These are phyloP conservation scores for Phylloporus arenicola DNA, from an alignment of 768 basidiomycete species.

Conservation along the genomic window DNA sequence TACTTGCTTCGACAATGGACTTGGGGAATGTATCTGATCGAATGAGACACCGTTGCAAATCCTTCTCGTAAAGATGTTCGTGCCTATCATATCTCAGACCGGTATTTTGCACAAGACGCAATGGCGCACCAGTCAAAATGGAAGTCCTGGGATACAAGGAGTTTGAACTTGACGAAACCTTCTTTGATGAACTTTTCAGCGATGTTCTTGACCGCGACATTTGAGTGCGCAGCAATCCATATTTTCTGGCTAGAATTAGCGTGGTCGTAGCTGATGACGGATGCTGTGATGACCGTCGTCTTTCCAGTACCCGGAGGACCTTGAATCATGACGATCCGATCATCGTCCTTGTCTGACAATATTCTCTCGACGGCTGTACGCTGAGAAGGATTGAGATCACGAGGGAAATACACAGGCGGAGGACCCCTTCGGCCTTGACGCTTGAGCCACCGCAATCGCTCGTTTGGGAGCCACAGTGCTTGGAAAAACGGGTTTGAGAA, in stretches of 20 bases:
- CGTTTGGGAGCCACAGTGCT: slow-evolving; percentile 24
- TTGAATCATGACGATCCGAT: slow-evolving; percentile 26
- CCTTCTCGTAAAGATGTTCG: slow-evolving; percentile 45
- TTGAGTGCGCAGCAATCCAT: slow-evolving; percentile 45
- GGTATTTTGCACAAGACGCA: background rate
- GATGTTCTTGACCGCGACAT: slow-evolving; percentile 51
- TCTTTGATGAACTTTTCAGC: slow-evolving; percentile 38
- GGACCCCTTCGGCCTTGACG: background rate
- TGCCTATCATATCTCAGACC: slow-evolving; percentile 34
- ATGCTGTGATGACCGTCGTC: slow-evolving; percentile 39
- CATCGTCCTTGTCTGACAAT: slow-evolving; percentile 18
- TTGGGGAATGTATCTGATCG: slow-evolving; percentile 29
- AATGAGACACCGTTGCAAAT: slow-evolving; percentile 33
- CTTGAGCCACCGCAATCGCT: slow-evolving; percentile 14
- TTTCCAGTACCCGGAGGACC: slow-evolving; percentile 43
- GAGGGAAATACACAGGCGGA: slow-evolving; percentile 1
- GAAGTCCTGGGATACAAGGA: slow-evolving; percentile 44
- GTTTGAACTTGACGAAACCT: slow-evolving; percentile 31
- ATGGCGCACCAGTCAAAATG: slow-evolving; percentile 40
- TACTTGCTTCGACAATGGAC: slow-evolving; percentile 11
- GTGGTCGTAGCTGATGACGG: slow-evolving; percentile 21
- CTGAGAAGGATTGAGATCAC: slow-evolving; percentile 27
- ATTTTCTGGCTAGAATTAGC: slow-evolving; percentile 15
- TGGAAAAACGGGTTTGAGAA: slow-evolving; percentile 22
- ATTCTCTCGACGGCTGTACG: slow-evolving; percentile 25